Conservation (phyloP, 257 asterid genomes). For the Euphrasia confusa region DNA sequence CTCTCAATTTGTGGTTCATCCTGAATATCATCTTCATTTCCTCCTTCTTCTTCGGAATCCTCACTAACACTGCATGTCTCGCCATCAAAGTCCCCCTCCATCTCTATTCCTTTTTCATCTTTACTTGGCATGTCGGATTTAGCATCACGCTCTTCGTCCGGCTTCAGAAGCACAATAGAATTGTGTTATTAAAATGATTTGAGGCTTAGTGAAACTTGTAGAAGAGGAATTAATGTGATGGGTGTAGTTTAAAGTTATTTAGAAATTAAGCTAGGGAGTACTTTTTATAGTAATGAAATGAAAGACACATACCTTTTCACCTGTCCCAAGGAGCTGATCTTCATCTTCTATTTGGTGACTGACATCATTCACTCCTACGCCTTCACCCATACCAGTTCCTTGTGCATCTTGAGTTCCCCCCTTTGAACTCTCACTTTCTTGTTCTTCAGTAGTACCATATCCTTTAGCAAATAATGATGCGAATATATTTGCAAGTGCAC, state of each 20-base stretch:
- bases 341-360: constrained; percentile 84
- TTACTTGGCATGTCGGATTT: constrained; percentile 50
- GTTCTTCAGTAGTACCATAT: constrained; percentile 64
- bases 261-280: neutral
- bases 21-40: constrained; percentile 38
- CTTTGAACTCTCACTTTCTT: constrained; percentile 36
- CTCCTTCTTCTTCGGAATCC: constrained; percentile 66
- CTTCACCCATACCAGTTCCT: constrained; percentile 98
- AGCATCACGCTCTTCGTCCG: constrained; percentile 46
- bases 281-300: neutral
- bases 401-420: constrained; percentile 58
- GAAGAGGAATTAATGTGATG: neutral
- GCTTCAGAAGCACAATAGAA: constrained; percentile 39
- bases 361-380: constrained; percentile 76
- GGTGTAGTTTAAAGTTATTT: neutral
- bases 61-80: constrained; percentile 67
- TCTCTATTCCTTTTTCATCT: constrained; percentile 83
- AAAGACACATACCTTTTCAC: constrained; percentile 48
- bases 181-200: neutral
- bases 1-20: constrained; percentile 65
- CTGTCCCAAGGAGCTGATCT: constrained; percentile 83
- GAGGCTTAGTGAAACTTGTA: neutral
- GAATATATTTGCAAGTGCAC: constrained; percentile 63
- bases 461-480: constrained; percentile 71
- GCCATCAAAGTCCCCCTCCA: constrained; percentile 81